Evolutionary conservation across 2,329 filamentous ascomycete genomes (phyloP).

Genomic region (Parastagonospora avenae): DNA sequence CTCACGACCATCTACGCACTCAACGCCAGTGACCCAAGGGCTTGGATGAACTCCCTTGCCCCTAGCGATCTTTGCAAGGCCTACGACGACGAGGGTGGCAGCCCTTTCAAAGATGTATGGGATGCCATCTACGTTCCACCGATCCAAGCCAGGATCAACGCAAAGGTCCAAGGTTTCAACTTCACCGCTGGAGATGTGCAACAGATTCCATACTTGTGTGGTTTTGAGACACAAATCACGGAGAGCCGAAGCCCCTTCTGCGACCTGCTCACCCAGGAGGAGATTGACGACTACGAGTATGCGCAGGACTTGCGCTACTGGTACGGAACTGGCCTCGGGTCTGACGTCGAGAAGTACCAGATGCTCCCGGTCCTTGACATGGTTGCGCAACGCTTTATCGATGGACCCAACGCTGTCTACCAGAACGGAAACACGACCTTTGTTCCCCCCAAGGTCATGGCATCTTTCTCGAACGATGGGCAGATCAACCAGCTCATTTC

Average conservation of each 20-base stretch:
- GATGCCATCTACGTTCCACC: conserved; percentile 59
- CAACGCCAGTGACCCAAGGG: conserved; percentile 59
- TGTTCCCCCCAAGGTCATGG: conserved; percentile 61
- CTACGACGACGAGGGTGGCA: conserved; percentile 61
- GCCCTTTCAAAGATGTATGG: conserved; percentile 56
- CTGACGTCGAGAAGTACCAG: conserved; percentile 59
- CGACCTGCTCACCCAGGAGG: conserved; percentile 64
- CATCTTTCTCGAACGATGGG: conserved; percentile 69
- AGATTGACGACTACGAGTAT: conserved; percentile 69
- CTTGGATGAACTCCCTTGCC: conserved; percentile 66
- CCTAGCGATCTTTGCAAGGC: conserved; percentile 67
- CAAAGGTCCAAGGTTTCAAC: conserved; percentile 60
- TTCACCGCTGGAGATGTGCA: conserved; percentile 60
- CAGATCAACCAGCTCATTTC: conserved; percentile 67
- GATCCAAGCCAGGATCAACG: conserved; percentile 60
- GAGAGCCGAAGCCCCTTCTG: conserved; percentile 66
- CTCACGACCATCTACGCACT: conserved; percentile 64
- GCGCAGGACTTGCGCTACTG: conserved; percentile 71
- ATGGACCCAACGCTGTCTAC: conserved; percentile 59
- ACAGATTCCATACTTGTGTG: conserved; percentile 71
- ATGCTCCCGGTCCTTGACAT: conserved; percentile 66
- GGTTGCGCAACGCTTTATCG: conserved; percentile 58
- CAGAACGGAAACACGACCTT: conserved; percentile 55
- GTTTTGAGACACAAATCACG: conserved; percentile 71
- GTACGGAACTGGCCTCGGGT: conserved; percentile 66